Percentiles rank a stretch among this genome's conserved stretches.
Conservation (phyloP, 2,329 filamentous ascomycete genomes). For the Escovopsis sp. region DNA sequence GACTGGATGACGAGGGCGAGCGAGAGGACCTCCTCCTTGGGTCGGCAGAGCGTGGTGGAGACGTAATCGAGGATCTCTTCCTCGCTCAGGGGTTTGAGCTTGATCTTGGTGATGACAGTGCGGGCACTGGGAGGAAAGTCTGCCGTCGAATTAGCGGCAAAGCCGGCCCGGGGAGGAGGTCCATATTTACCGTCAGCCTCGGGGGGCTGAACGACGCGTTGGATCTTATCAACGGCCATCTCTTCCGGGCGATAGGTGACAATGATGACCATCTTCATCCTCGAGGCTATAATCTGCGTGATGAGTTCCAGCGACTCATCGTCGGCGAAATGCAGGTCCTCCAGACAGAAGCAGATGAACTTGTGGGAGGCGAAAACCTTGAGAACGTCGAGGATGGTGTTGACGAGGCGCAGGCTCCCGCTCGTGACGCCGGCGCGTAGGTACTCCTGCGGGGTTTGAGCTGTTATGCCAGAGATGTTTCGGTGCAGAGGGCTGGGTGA, state of each 20-base stretch:
- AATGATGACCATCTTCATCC: slow-evolving; percentile 69
- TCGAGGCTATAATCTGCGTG: slow-evolving; percentile 60
- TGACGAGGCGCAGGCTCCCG: slow-evolving; percentile 63
- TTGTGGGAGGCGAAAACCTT: slow-evolving; percentile 70
- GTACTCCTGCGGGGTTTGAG: slow-evolving; percentile 44
- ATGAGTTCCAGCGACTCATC: slow-evolving; percentile 76
- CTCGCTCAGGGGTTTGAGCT: slow-evolving; percentile 60
- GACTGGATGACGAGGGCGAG: slow-evolving; percentile 77
- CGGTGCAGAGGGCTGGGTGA: slow-evolving; percentile 23
- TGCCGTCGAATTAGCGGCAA: slow-evolving; percentile 13
- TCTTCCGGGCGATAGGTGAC: slow-evolving; percentile 62
- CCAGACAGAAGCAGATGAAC: slow-evolving; percentile 75
- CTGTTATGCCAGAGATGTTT: slow-evolving; percentile 22
- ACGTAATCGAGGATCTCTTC: slow-evolving; percentile 73
- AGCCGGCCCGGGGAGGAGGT: background rate
- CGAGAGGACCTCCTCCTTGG: slow-evolving; percentile 56
- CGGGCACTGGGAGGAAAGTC: slow-evolving; percentile 31
- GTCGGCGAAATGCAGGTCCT: slow-evolving; percentile 85
- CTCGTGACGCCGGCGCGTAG: slow-evolving; percentile 42
- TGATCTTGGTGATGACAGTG: slow-evolving; percentile 51
- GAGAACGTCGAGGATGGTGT: slow-evolving; percentile 75
- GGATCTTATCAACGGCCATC: slow-evolving; percentile 39
- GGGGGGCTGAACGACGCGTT: slow-evolving; percentile 37
- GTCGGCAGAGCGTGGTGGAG: slow-evolving; percentile 61
- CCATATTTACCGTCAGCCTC: slow-evolving; percentile 33